Percentiles rank a stretch among this genome's conserved stretches.
These are phyloP conservation scores for Botrytis squamosa DNA, from an alignment of 2,329 filamentous ascomycete species.

Conservation along the genomic window DNA sequence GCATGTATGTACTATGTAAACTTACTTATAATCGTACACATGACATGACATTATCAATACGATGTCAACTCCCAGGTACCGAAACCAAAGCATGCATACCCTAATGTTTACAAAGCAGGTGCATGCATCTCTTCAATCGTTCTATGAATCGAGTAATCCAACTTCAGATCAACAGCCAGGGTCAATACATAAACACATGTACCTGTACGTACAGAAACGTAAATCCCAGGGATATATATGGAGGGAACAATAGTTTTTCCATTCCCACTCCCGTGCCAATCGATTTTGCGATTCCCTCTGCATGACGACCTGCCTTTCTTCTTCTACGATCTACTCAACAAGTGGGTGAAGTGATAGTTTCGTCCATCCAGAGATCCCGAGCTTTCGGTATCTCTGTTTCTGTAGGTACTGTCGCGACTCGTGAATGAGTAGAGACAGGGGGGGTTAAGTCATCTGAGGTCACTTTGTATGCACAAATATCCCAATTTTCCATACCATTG, in stretches of 20 bases:
- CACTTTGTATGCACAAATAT: not conserved
- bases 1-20: not conserved
- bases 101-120: not conserved
- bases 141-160: not conserved
- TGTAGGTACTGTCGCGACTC: not conserved
- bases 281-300: not conserved
- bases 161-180: not conserved
- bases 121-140: not conserved
- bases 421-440: not conserved
- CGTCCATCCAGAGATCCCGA: not conserved
- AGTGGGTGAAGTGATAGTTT: not conserved
- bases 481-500: not conserved
- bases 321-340: not conserved
- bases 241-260: conserved; percentile 6
- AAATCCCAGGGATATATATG: not conserved
- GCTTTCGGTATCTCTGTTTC: not conserved
- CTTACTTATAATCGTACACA: not conserved
- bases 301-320: not conserved
- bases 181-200: not conserved
- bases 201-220: not conserved
- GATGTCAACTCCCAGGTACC: not conserved
- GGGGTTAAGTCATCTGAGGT: not conserved
- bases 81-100: not conserved
- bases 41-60: not conserved
- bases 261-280: not conserved